Evolutionary conservation across 192 early-diverging fungal genomes (phyloP), one percentile per base, ranked within the genome.

Genomic region (Chytriomyces hyalinus): DNA sequence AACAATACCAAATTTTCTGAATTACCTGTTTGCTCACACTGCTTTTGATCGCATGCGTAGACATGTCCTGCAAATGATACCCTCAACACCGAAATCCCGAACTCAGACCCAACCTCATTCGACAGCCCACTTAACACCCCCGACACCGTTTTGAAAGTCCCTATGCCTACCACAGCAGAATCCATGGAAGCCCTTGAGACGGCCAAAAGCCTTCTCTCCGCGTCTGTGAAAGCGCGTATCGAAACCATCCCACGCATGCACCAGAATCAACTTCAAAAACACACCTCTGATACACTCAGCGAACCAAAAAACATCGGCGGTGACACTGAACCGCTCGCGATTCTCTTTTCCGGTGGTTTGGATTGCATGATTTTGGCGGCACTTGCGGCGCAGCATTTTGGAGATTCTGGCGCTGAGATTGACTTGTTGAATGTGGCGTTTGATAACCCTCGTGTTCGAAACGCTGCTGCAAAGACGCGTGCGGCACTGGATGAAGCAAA

Each of bases 391-490:
- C 81, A 71, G 28, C 87, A 92, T 57, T 80, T 97, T 6, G 92
- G 95, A 2, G 36, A 36, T 36, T 50, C 75, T 0, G 79, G 84
- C 2, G 94, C 95, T 77, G 9, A 1, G 6, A 96, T 97, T 57
- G 96, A 98, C 77, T 83, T 98, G 17, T 83, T 98, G 50, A 98
- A 98, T 85, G 96, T 98, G 22, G 92, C 93, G 20, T 98, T 98
- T 78, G 95, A 97, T 65, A 98, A 97, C 75, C 95, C 95, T 8
- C 86, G 95, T 5, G 74, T 87, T 45, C 81, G 83, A 46, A 86
- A 86, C 62, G 84, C 85, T 48, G 61, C 64, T 36, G 73, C 61
- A 48, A 47, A 49, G 26, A 28, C 46, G n/a, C 61, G 22, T 10
- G 15, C 51, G 49, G 50, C 67, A 22, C 45, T 49, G 69, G 26